Base-by-base conservation (phyloP, 176 grass and related monocot genomes). In the Bonia amplexicaulis region DNA sequence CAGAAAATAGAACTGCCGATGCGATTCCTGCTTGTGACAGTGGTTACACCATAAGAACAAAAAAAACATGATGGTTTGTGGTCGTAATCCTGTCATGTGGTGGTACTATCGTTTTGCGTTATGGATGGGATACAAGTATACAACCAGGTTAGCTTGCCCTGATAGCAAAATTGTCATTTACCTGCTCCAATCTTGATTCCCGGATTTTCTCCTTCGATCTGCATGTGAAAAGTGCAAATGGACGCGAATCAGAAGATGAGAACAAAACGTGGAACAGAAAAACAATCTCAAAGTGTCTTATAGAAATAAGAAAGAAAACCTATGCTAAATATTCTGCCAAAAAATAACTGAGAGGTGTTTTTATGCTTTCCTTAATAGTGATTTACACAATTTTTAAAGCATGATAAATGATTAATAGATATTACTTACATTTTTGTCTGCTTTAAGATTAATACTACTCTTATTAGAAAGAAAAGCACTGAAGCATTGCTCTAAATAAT, bases 361-460 rank as follows among this genome's bases (percentile, higher is more conserved):
- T n/a, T n/a, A n/a, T n/a, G 1, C 29, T 31, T 31, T 31, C 1
- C 1, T 31, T 2, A 31, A 31, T 31, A 31, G 1, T 31, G 29
- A 2, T 31, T 31, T 31, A 2, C 29, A 31, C 2, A 31, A 31
- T 31, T 31, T 31, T 31, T 31, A 31, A 31, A 31, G 2, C 29
- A 31, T 31, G 1, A 31, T 31, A 31, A 31, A 31, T 31, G 1
- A 2, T 31, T 31, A 2, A 31, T 31, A 31, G 29, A 31, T 31
- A 2, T 31, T 31, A 31, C 90, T 98, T 78, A 98, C 96, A 86
- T 93, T 93, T 31, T 31, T 2, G 1, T 31, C 2, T 31, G 29
- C 1, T 31, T 31, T 31, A 2, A 31, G 0, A 31, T 31, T 31
- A 31, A 2, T 2, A 95, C 93, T 72, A 83, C 90, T 69, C 95